Conservation (phyloP, 257 asterid species). For the Solanum paucissectum region DNA sequence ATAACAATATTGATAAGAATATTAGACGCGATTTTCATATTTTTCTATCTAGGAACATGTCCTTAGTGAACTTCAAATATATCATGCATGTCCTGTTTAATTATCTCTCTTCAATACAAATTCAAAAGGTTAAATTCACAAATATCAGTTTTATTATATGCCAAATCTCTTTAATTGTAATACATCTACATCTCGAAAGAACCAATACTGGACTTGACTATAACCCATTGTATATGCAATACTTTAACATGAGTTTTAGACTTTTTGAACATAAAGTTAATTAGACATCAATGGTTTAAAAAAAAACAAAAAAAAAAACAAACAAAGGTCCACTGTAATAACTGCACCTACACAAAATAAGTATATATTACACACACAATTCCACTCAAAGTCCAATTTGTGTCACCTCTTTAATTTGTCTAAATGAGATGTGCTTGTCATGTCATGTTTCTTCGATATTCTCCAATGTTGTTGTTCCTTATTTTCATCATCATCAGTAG, state of each 20-base stretch:
- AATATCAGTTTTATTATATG: not conserved
- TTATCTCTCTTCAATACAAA: too few relatives aligned
- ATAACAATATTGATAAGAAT: too few relatives aligned
- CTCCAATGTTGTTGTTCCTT: not conserved
- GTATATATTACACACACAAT: not conserved
- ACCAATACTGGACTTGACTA: not conserved
- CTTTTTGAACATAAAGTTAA: not conserved
- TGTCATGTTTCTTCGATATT: not conserved
- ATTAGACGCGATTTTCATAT: not conserved
- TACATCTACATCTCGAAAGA: not conserved
- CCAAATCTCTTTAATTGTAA: not conserved
- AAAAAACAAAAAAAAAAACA: not conserved
- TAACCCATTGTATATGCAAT: not conserved
- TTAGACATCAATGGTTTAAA: not conserved
- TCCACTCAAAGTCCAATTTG: not conserved
- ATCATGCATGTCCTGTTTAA: too few relatives aligned
- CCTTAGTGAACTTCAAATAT: too few relatives aligned
- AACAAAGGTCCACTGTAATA: not conserved
- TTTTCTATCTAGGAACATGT: not conserved
- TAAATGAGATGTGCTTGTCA: not conserved
- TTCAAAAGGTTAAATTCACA: not conserved
- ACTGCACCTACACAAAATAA: not conserved
- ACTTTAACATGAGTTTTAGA: not conserved
- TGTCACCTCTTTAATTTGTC: not conserved
- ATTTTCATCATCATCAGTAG: not conserved